phyloP scores from a whole-genome alignment of 2,329 filamentous ascomycete species.

The Penicillium sp. region DNA sequence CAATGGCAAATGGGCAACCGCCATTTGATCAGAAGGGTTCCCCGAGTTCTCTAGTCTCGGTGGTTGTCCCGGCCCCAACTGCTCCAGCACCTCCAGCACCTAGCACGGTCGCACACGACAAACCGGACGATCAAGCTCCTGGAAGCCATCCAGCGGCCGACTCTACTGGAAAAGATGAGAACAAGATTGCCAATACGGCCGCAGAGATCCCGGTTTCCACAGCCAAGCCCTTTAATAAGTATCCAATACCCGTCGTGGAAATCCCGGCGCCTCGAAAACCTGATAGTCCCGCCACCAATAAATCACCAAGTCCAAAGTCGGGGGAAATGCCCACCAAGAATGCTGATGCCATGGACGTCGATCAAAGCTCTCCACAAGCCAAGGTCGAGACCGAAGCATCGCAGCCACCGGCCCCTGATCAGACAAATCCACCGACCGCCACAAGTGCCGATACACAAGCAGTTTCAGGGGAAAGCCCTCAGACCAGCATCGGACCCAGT shows the following conservation, averaged over 20 bases:
- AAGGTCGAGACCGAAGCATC: conserved; percentile 2
- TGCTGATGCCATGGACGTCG: conserved; percentile 16
- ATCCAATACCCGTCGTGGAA: conserved; percentile 7
- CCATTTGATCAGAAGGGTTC: conserved; percentile 5
- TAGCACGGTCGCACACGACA: neutral
- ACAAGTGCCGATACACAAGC: conserved; percentile 4
- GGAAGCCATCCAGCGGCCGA: neutral
- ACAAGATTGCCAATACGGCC: neutral
- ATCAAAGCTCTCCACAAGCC: conserved; percentile 7
- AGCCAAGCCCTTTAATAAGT: neutral
- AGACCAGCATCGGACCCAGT: neutral
- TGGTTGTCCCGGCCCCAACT: neutral
- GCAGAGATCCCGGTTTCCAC: neutral
- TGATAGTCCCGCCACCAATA: neutral
- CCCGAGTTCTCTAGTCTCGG: neutral
- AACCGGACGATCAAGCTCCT: neutral
- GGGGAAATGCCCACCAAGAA: neutral
- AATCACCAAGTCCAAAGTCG: neutral
- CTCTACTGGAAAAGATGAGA: neutral
- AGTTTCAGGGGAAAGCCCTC: conserved; percentile 1
- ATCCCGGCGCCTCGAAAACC: neutral
- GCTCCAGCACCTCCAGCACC: neutral
- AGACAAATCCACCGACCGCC: neutral
- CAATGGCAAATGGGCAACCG: neutral
- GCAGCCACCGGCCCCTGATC: neutral